Evolutionary conservation across 768 basidiomycete genomes (phyloP), one percentile per base, ranked within the genome.

Genomic region (Porphyrellus cyaneotinctus): DNA sequence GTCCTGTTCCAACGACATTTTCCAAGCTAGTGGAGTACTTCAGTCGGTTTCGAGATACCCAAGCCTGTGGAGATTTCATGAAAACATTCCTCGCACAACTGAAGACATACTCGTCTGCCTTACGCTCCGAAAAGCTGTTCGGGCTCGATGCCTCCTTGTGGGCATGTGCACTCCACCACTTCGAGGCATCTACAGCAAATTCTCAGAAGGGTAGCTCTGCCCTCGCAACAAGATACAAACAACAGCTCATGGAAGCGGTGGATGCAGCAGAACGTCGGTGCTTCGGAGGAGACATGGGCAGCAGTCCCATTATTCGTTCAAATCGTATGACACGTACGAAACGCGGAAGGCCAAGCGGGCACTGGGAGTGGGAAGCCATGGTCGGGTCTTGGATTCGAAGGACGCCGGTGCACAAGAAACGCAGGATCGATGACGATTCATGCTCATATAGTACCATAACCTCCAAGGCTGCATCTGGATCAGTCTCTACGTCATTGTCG

Each of bases 241-340:
- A 62, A 28, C 60, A 71, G 43, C 61, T 82, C 17, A 75, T 82
- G 48, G 72, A 72, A 31, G 59, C 64, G 15, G 74, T 80, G 17
- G 82, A 82, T 24, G 72, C 72, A n/a, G 80, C 80, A 12, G 82
- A 84, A 63, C 60, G 66, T 33, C 70, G 72, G 37, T 80, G 76
- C 52, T 78, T 77, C 33, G 75, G 74, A 26, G 47, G 61, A 20
- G 49, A 46, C 39, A 22, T 38, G 17, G 43, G 47, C 38, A 53
- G 41, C 41, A 61, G 63, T 43, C 64, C 62, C 23, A 33, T 56
- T 33, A 30, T 33, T 14, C 54, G 26, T 42, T 31, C 47, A 5
- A 46, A 50, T 23, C 43, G 45, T 24, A 41, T 41, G 22, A 47
- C 51, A 36, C 49, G 45, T 22, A 41, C 41, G 30, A 59, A 52